Conservation (phyloP, 345 rosid genomes). For the Draba incana region DNA sequence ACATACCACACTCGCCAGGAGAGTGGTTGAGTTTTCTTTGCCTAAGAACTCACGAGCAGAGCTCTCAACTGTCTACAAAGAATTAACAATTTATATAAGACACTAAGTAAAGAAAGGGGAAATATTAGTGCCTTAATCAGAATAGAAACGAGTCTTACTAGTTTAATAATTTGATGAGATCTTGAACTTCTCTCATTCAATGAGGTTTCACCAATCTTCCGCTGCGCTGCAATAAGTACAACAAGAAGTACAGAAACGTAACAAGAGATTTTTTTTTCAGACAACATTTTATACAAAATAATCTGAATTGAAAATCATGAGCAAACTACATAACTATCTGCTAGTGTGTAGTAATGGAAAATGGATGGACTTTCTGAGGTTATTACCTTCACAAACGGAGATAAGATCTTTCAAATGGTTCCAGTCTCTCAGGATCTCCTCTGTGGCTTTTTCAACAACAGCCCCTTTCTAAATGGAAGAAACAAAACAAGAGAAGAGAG, state of each 20-base stretch:
- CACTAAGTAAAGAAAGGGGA: constrained; percentile 16
- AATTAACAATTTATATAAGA: constrained; percentile 9
- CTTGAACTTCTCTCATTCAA: constrained; percentile 96
- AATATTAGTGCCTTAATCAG: constrained; percentile 11
- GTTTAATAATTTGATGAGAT: constrained; percentile 97
- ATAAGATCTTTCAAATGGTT: constrained; percentile 85
- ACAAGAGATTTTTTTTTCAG: constrained; percentile 13
- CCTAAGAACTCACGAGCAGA: constrained; percentile 94
- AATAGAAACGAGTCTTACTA: constrained; percentile 50
- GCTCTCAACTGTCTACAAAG: constrained; percentile 84
- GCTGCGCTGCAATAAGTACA: constrained; percentile 66
- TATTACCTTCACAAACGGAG: constrained; percentile 84
- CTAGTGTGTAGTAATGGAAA: constrained; percentile 10
- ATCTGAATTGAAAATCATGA: constrained; percentile 16
- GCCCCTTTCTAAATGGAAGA: constrained; percentile 75
- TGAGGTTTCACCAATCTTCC: constrained; percentile 89
- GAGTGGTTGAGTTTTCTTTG: constrained; percentile 86
- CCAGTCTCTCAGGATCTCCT: constrained; percentile 84
- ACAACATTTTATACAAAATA: neutral
- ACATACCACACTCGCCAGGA: constrained; percentile 90
- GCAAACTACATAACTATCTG: constrained; percentile 16
- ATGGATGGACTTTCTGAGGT: constrained; percentile 8
- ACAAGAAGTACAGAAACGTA: constrained; percentile 24
- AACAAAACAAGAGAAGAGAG: constrained; percentile 24
- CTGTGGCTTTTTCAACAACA: constrained; percentile 78